These are phyloP conservation scores for Diaporthe sp. DNA, from an alignment of 2,329 filamentous ascomycete species.

Conservation along the genomic window DNA sequence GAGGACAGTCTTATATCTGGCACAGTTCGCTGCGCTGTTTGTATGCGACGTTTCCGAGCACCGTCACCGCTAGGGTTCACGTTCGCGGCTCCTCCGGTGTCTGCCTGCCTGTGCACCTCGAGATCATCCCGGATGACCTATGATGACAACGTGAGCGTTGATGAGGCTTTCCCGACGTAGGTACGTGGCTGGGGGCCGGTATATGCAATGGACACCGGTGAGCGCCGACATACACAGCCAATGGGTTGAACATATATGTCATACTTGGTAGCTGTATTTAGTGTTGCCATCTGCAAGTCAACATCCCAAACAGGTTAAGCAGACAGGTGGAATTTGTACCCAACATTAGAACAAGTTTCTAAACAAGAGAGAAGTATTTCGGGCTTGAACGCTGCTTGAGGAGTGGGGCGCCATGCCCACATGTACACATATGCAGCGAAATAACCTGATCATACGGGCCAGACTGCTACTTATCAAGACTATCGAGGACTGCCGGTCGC, in stretches of 20 bases:
- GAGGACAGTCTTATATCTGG: not conserved
- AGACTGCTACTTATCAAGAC: constrained; percentile 1
- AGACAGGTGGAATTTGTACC: not conserved
- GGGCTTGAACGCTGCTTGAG: not conserved
- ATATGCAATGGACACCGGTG: not conserved
- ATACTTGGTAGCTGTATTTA: not conserved
- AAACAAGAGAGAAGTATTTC: not conserved
- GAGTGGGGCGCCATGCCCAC: not conserved
- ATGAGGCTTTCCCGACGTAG: constrained; percentile 9
- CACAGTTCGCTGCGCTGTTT: not conserved
- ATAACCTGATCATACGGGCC: not conserved
- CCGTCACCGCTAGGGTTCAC: not conserved
- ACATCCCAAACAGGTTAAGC: not conserved
- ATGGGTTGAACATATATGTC: not conserved
- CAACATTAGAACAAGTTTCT: not conserved
- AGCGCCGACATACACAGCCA: not conserved
- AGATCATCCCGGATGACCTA: constrained; percentile 22
- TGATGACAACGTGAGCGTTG: constrained; percentile 10
- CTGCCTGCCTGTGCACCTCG: not conserved
- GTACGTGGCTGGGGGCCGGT: constrained; percentile 10
- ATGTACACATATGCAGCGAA: not conserved
- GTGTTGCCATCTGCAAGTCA: not conserved
- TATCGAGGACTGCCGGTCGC: not conserved
- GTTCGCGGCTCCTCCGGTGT: constrained; percentile 4
- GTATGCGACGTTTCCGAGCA: not conserved